These are phyloP conservation scores for Singerocomus inundabilis DNA, from an alignment of 1,284 basidiomycete genomes.

Conservation along the genomic window DNA sequence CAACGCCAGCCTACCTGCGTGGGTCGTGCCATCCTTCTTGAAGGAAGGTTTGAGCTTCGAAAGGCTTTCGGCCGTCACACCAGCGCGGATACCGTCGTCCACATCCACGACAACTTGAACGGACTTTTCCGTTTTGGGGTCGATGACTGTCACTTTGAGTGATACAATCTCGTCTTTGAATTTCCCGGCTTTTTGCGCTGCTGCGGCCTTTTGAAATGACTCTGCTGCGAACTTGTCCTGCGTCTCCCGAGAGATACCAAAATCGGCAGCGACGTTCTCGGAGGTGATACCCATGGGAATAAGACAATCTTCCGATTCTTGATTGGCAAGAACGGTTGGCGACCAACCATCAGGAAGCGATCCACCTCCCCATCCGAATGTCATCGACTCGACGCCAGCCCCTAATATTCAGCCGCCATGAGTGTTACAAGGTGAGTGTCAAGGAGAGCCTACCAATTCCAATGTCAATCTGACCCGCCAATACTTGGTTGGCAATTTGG, in stretches of 20 bases:
- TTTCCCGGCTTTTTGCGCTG: conserved; percentile 87
- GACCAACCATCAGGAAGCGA: conserved; percentile 76
- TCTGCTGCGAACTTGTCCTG: conserved; percentile 88
- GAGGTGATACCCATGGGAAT: conserved; percentile 97
- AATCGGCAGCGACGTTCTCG: conserved; percentile 90
- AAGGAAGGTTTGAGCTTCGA: conserved; percentile 95
- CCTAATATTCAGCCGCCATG: conserved; percentile 43
- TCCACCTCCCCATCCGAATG: conserved; percentile 75
- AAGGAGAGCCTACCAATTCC: conserved; percentile 71
- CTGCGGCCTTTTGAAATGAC: conserved; percentile 85
- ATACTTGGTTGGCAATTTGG: conserved; percentile 90
- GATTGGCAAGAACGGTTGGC: conserved; percentile 73
- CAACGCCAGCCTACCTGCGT: conserved; percentile 61
- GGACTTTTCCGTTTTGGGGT: conserved; percentile 86
- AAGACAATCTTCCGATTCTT: conserved; percentile 88
- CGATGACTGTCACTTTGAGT: conserved; percentile 70
- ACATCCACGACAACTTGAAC: conserved; percentile 76
- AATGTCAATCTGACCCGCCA: conserved; percentile 83
- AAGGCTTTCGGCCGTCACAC: conserved; percentile 86
- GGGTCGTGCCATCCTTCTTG: conserved; percentile 83
- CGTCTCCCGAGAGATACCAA: conserved; percentile 65
- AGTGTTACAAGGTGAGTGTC: not conserved
- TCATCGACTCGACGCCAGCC: conserved; percentile 97
- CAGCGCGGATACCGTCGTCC: conserved; percentile 93
- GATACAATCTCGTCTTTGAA: conserved; percentile 94